Percentiles rank a stretch among this genome's conserved stretches.
Conservation (phyloP, 306 rosid genomes). For the Acmispon strigosus region DNA sequence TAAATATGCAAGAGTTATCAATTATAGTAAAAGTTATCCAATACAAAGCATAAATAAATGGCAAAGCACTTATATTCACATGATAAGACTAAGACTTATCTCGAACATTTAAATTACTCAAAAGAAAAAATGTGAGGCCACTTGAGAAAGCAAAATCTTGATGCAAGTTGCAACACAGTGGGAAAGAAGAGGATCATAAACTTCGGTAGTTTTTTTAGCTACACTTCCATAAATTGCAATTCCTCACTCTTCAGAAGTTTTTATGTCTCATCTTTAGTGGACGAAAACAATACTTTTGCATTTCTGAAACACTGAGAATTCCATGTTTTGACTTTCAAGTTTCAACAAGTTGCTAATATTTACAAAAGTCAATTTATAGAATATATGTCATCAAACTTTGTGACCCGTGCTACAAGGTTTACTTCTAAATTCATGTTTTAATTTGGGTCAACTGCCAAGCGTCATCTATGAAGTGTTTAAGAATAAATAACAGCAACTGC, state of each 20-base stretch:
- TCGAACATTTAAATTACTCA: not conserved
- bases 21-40: not conserved
- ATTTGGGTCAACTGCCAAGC: not conserved
- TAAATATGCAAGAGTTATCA: not conserved
- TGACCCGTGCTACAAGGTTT: not conserved
- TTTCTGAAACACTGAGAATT: not conserved
- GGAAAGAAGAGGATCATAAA: not conserved
- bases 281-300: not conserved
- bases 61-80: not conserved
- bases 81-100: not conserved
- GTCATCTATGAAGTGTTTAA: not conserved
- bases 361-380: not conserved
- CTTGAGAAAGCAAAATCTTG: constrained; percentile 1
- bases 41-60: not conserved
- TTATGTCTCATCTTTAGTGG: not conserved
- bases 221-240: not conserved
- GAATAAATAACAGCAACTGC: not conserved
- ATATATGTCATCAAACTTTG: not conserved
- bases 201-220: not conserved
- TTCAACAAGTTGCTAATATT: not conserved
- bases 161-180: not conserved
- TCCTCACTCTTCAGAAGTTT: not conserved
- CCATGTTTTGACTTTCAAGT: not conserved
- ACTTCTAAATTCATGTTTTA: not conserved
- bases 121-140: not conserved